Evolutionary conservation across 352 stramenopile genomes (phyloP), one percentile per base, ranked within the genome.

Genomic region (Hyaloperonospora brassicae): DNA sequence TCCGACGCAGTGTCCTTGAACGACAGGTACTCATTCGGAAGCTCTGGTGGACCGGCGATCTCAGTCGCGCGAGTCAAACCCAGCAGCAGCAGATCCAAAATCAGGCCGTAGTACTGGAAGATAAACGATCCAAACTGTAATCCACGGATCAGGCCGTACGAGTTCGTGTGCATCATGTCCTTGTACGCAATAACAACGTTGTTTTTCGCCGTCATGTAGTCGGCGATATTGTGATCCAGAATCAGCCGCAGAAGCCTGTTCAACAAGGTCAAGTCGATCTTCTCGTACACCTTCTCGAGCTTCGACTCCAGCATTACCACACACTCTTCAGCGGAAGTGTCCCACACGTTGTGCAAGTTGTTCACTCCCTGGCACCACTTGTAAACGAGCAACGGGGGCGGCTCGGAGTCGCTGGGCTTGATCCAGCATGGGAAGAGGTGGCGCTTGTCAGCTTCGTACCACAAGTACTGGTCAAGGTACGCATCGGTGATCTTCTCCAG

Each of bases 141-240:
- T 23, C 97, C 97, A 21, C 97, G 89, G 59, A 99, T 97, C 44
- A 99, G 82, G 35, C 97, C 97, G 72, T 99, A 99, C 31, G 88
- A 97, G 79, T 99, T 99, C 17, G 96, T 99, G 80, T 99, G 97
- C 89, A 98, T 98, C 97, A 99, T 99, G 61, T 99, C 97, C 75
- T 99, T 99, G 88, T 97, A 98, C 42, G 87, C 89, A 17, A 99
- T 74, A 50, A 97, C 88, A 44, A 99, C 89, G 70, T 99, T 99
- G 79, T 99, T 99, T 82, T 99, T 99, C 3, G 96, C 96, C 11
- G 96, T 99, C 89, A 99, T 99, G 78, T 99, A 99, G 64, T 99
- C 97, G 10, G 97, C 97, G 60, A 99, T 99, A 68, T 99, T 99
- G 76, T 99, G 97, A 75, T 99, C 97, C 41, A 99, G 82, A 73